phyloP scores from a whole-genome alignment of 2,329 filamentous ascomycete genomes.

The Cordyceps cateniannulata region DNA sequence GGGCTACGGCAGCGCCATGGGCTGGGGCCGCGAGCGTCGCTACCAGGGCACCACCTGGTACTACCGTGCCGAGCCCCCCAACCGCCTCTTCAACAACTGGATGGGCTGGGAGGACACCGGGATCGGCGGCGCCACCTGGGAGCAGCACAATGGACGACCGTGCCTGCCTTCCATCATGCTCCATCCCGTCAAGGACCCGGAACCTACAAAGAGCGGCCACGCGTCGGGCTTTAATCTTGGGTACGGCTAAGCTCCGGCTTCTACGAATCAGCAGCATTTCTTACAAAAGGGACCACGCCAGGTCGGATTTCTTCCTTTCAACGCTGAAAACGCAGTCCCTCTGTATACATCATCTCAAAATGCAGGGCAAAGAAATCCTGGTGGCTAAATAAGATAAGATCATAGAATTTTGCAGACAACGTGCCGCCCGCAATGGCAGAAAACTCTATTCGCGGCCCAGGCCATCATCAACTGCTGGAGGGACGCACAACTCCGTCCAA shows the following conservation, averaged over 20 bases:
- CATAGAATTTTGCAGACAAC: too few relatives aligned
- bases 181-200: conserved; percentile 54
- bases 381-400: too few relatives aligned
- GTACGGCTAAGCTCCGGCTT: conserved; percentile 24
- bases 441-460: too few relatives aligned
- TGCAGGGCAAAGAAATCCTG: too few relatives aligned
- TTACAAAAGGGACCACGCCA: too few relatives aligned
- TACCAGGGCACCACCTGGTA: conserved; percentile 57
- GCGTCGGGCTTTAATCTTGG: conserved; percentile 31
- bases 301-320: too few relatives aligned
- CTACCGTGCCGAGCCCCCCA: conserved; percentile 50
- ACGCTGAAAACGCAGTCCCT: too few relatives aligned
- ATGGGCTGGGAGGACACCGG: conserved; percentile 52
- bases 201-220: conserved; percentile 40
- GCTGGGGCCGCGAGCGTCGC: conserved; percentile 51
- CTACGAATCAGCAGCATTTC: too few relatives aligned
- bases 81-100: conserved; percentile 56
- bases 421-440: too few relatives aligned
- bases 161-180: conserved; percentile 54
- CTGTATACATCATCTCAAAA: too few relatives aligned
- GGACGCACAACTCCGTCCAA: too few relatives aligned
- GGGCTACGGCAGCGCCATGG: conserved; percentile 49
- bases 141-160: conserved; percentile 46
- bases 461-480: too few relatives aligned
- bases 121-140: conserved; percentile 50